Conservation (phyloP, 768 basidiomycete genomes). For the Rhizopogon salebrosus region DNA sequence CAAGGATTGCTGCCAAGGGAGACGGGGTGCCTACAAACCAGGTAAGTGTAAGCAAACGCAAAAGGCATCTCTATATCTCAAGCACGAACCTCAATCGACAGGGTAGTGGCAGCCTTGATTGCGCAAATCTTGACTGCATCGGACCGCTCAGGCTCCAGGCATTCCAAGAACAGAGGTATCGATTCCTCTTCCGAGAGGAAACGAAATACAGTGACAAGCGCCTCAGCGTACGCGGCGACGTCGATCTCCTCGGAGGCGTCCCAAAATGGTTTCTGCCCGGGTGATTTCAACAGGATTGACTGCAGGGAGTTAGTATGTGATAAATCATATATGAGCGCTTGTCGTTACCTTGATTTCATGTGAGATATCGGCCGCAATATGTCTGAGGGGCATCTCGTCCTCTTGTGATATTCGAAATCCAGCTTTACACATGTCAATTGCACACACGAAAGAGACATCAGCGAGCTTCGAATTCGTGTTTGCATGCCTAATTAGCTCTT, state of each 20-base stretch:
- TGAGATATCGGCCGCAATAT: slow-evolving; percentile 67
- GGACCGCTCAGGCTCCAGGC: slow-evolving; percentile 72
- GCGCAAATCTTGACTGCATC: slow-evolving; percentile 78
- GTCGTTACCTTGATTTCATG: slow-evolving; percentile 69
- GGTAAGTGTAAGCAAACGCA: slow-evolving; percentile 1
- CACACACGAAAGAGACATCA: slow-evolving; percentile 67
- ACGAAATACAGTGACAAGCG: slow-evolving; percentile 66
- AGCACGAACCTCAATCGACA: slow-evolving; percentile 56
- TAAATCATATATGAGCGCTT: not conserved
- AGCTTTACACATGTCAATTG: slow-evolving; percentile 73
- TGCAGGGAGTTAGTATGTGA: slow-evolving; percentile 17
- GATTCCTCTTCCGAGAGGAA: slow-evolving; percentile 63
- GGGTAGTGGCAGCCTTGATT: slow-evolving; percentile 65
- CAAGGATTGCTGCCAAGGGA: slow-evolving; percentile 54
- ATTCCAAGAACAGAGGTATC: slow-evolving; percentile 52
- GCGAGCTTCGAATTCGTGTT: slow-evolving; percentile 49
- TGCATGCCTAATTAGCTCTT: slow-evolving; percentile 58
- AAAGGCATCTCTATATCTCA: not conserved
- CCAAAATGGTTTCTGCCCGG: slow-evolving; percentile 61
- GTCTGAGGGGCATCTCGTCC: slow-evolving; percentile 57
- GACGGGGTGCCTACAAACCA: slow-evolving; percentile 38
- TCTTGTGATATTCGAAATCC: slow-evolving; percentile 48
- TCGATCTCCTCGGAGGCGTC: slow-evolving; percentile 68
- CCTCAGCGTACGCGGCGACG: slow-evolving; percentile 70
- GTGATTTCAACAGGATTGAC: slow-evolving; percentile 14